A percentile compares a stretch with the other conserved stretches of the same genome.
Evolutionary conservation across 305 asterid genomes (phyloP).

Genomic region (Fraxinus baroniana): DNA sequence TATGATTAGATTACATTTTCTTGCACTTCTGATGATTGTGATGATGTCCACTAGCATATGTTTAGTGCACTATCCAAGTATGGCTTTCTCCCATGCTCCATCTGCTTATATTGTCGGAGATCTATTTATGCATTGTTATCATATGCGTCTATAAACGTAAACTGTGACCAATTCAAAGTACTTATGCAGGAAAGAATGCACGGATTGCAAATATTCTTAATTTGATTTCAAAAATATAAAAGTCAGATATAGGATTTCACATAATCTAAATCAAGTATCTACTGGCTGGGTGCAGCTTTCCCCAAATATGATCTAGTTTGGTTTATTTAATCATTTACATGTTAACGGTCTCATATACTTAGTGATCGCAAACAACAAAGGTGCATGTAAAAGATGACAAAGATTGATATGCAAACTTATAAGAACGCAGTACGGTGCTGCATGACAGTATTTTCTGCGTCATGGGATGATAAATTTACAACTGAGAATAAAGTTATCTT

Average conservation of each 20-base stretch:
- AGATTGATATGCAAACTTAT: background rate
- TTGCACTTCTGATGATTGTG: background rate
- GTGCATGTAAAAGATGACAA: background rate
- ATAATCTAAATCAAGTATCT: slow-evolving; percentile 8
- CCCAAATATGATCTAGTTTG: background rate
- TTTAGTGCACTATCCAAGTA: background rate
- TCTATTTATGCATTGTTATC: slow-evolving; percentile 6
- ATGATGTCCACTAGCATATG: background rate
- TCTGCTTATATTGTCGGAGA: background rate
- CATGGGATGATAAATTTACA: background rate
- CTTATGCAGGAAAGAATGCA: slow-evolving; percentile 2
- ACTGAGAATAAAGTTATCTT: background rate
- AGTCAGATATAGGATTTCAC: background rate
- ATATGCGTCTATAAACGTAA: background rate
- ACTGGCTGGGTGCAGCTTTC: background rate
- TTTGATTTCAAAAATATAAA: background rate
- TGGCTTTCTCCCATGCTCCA: slow-evolving; percentile 11
- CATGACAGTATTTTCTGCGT: background rate
- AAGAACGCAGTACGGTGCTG: background rate
- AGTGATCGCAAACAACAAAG: background rate
- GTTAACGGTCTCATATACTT: background rate
- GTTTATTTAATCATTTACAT: background rate
- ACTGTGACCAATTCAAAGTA: background rate
- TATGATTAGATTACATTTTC: slow-evolving; percentile 33
- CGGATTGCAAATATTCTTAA: background rate